Percentiles rank a stretch among this genome's conserved stretches.
These are phyloP conservation scores for Thalassiosira livingstoniorum DNA, from an alignment of 352 stramenopile species.

Conservation along the genomic window DNA sequence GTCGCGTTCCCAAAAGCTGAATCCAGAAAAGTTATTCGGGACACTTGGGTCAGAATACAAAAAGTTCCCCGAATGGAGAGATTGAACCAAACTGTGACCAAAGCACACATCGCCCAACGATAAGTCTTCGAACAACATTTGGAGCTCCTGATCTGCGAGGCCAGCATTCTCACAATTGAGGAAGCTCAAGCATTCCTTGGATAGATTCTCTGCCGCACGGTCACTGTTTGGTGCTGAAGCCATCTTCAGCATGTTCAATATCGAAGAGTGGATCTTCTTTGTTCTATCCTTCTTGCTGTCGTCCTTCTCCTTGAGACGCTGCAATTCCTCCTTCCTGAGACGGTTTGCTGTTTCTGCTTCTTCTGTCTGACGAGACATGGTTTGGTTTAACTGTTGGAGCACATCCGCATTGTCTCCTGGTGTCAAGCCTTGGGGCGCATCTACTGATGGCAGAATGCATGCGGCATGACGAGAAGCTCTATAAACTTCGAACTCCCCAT, in stretches of 20 bases:
- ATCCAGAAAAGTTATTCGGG: slow-evolving; percentile 14
- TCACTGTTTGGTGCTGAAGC: not conserved
- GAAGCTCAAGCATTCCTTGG: not conserved
- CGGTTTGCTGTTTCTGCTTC: not conserved
- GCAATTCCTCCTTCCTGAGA: not conserved
- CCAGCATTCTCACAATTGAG: not conserved
- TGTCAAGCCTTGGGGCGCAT: not conserved
- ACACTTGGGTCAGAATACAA: not conserved
- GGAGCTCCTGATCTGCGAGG: slow-evolving; percentile 89
- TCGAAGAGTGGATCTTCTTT: slow-evolving; percentile 14
- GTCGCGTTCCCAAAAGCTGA: not conserved
- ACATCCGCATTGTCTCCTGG: not conserved
- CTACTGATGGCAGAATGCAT: not conserved
- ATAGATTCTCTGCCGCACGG: not conserved
- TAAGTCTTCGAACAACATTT: slow-evolving; percentile 89
- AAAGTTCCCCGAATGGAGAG: not conserved
- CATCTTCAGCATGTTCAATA: not conserved
- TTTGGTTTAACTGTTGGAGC: not conserved
- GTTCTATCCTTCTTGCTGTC: not conserved
- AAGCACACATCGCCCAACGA: not conserved
- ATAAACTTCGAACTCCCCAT: not conserved
- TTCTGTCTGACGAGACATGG: not conserved
- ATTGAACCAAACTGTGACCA: not conserved
- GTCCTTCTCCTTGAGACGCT: not conserved
- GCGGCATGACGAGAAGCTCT: not conserved